Evolutionary conservation across 768 basidiomycete species (phyloP), one percentile per base, ranked within the genome.

Genomic region (Russula lepida): DNA sequence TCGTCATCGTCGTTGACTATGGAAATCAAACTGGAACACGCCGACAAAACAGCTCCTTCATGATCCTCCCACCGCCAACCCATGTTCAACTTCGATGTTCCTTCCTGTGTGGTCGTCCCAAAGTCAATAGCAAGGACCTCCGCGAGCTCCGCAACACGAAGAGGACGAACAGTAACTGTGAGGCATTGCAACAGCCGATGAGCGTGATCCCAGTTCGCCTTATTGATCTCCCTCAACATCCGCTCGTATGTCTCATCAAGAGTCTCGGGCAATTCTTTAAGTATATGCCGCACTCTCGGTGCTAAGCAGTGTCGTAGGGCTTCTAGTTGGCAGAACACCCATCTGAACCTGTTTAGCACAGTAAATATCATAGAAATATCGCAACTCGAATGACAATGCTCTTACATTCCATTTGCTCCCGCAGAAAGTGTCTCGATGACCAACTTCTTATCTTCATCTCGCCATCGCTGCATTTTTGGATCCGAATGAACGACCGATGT

Each of bases 341-440:
- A 50, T 17, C 49, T 17, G 30, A 59, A 59, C 58, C 58, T 59
- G 30, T 6, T 19, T 11, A 6, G 4, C n/a, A 8, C 30, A 4
- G 12, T 32, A 32, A 50, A 30, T n/a, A n/a, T 12, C 17, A 19
- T n/a, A n/a, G 4, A 39, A 9, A 6, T 2, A 15, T 27, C 0
- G 17, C 25, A 2, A 19, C 8, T 6, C 6, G 3, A 21, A 32
- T 4, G 2, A 1, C n/a, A n/a, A n/a, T n/a, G n/a, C n/a, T 2
- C 59, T 44, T 27, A 60, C 59, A 60, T 48, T 13, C 59, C 59
- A 27, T 39, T n/a, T 6, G 59, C 59, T 7, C 21, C 55, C n/a
- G 28, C 43, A 4, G 59, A 47, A 1, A 59, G 50, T 15, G 23
- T 25, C 9, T 52, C n/a, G 5, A 52, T 35, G 1, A 52, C 50